Percentiles rank a stretch among this genome's conserved stretches.
These are phyloP conservation scores for Chaetomium cochliodes DNA, from an alignment of 495 filamentous ascomycete species.

Conservation along the genomic window DNA sequence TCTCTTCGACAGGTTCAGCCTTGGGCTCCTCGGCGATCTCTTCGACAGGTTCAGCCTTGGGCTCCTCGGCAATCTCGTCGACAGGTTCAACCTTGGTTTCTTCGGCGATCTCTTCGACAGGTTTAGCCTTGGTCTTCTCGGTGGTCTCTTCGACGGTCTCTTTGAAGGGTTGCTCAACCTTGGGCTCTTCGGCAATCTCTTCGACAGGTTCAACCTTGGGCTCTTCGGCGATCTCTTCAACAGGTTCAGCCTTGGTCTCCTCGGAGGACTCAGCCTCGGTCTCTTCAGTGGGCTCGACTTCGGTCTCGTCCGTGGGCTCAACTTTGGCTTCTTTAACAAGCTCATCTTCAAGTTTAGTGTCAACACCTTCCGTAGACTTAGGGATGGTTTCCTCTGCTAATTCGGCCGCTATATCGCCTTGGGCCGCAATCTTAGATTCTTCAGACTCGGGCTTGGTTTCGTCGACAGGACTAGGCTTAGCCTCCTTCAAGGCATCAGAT, in stretches of 20 bases:
- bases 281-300: neutral
- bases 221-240: constrained; percentile 30
- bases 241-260: constrained; percentile 25
- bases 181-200: neutral
- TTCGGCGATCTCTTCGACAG: too few species aligned
- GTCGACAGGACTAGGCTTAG: neutral
- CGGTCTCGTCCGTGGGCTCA: too few species aligned
- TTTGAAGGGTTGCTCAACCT: too few species aligned
- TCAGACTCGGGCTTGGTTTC: constrained; percentile 11
- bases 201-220: constrained; percentile 19
- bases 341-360: neutral
- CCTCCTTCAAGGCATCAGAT: constrained; percentile 13
- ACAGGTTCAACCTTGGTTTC: neutral
- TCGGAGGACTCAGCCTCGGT: neutral
- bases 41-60: neutral
- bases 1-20: too few species aligned
- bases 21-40: neutral
- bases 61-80: too few species aligned
- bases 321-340: constrained; percentile 4
- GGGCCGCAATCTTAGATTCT: constrained; percentile 15
- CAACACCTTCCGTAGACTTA: neutral
- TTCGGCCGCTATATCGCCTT: constrained; percentile 14
- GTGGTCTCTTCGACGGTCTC: constrained; percentile 4
- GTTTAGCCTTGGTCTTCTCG: too few species aligned
- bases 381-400: constrained; percentile 14